A percentile compares a stretch with the other conserved stretches of the same genome.
These are phyloP conservation scores for Teratosphaeria pseudoeucalypti DNA, from an alignment of 2,329 filamentous ascomycete species.

Conservation along the genomic window DNA sequence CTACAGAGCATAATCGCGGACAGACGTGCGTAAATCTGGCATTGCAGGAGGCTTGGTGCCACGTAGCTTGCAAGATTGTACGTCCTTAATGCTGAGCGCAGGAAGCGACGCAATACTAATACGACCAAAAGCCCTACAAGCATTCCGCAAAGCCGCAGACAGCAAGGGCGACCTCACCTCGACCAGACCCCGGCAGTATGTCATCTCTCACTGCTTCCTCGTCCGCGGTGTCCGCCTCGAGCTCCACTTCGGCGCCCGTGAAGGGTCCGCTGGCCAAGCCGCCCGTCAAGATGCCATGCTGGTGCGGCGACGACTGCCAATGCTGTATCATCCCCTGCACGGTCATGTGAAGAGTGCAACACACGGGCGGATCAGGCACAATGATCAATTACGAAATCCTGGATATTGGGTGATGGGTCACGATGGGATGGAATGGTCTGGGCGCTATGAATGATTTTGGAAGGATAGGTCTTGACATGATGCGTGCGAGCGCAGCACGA, in stretches of 20 bases:
- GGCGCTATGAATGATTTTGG: neutral
- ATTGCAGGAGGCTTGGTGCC: neutral
- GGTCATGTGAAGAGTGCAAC: slow-evolving; percentile 11
- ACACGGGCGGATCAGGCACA: neutral
- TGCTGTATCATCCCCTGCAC: slow-evolving; percentile 20
- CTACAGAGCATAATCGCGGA: neutral
- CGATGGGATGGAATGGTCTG: neutral
- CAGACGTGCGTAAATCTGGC: neutral
- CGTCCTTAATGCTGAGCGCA: neutral
- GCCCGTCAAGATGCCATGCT: slow-evolving; percentile 24
- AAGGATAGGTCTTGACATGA: neutral
- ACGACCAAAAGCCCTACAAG: neutral
- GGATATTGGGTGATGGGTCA: neutral
- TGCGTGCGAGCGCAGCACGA: neutral
- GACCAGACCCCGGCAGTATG: neutral
- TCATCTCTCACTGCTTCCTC: neutral
- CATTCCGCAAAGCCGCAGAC: neutral
- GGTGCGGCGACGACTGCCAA: slow-evolving; percentile 23
- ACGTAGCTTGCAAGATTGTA: neutral
- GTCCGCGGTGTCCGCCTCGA: neutral
- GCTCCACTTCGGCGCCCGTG: slow-evolving; percentile 10
- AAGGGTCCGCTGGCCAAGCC: slow-evolving; percentile 12
- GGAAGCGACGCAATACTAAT: neutral
- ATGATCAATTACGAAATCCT: neutral
- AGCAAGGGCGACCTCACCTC: neutral